A percentile compares a stretch with the other conserved stretches of the same genome.
Conservation (phyloP, 257 asterid species). For the Verbena officinalis region DNA sequence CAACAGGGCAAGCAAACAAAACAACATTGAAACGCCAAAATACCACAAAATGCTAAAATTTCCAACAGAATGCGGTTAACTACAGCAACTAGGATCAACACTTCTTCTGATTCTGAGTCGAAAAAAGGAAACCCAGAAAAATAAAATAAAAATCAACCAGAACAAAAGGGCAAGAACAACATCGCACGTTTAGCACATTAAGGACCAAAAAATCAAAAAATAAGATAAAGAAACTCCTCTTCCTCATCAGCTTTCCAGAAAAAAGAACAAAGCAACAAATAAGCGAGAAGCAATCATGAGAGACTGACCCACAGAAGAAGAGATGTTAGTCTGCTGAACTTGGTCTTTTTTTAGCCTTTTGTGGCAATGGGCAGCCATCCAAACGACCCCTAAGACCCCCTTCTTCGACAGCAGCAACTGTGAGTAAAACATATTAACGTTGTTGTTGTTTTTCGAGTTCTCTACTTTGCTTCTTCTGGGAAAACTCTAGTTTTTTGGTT, state of each 20-base stretch:
- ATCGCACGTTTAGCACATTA: conserved; percentile 1
- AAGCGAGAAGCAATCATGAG: not conserved
- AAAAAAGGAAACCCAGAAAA: conserved; percentile 8
- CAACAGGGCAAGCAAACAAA: conserved; percentile 20
- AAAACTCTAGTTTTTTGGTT: not conserved
- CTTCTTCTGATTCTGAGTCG: not conserved
- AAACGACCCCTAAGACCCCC: conserved; percentile 70
- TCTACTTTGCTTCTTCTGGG: conserved; percentile 12
- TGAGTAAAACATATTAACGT: conserved; percentile 82
- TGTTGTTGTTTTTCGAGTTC: not conserved
- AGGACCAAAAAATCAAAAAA: not conserved
- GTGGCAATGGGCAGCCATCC: conserved; percentile 95
- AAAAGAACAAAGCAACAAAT: not conserved
- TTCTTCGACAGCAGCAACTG: conserved; percentile 74
- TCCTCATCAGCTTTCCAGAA: conserved; percentile 8
- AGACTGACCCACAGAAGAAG: conserved; percentile 79
- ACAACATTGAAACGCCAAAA: conserved; percentile 5
- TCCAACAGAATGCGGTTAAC: not conserved
- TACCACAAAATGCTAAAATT: conserved; percentile 2
- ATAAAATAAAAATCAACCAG: not conserved
- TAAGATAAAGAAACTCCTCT: not conserved
- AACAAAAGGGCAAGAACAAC: conserved; percentile 12
- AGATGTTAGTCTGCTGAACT: conserved; percentile 60
- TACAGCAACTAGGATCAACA: conserved; percentile 15
- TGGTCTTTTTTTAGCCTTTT: conserved; percentile 60